Evolutionary conservation across 768 basidiomycete genomes (phyloP).

Genomic region (Leccinum uliginosum): DNA sequence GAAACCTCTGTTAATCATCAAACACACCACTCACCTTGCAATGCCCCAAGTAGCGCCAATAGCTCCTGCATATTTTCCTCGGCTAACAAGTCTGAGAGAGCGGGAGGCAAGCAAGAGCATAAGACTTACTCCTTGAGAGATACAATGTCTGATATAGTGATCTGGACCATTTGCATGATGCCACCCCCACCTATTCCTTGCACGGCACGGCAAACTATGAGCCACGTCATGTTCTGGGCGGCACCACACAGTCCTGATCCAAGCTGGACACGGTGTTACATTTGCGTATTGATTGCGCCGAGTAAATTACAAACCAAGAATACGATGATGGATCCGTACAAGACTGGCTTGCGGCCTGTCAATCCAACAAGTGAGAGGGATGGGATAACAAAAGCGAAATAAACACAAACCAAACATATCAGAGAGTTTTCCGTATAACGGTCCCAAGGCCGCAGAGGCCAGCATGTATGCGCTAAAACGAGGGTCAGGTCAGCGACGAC

Average conservation of each 20-base stretch:
- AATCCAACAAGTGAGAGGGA: neutral
- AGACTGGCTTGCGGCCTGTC: conserved; percentile 35
- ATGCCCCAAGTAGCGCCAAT: conserved; percentile 40
- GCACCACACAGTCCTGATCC: conserved; percentile 41
- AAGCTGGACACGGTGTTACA: conserved; percentile 16
- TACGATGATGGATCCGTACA: conserved; percentile 33
- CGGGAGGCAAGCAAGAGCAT: neutral
- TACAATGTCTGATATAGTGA: conserved; percentile 39
- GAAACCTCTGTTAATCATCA: neutral
- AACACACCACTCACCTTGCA: conserved; percentile 24
- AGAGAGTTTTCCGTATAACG: conserved; percentile 47
- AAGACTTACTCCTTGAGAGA: conserved; percentile 28
- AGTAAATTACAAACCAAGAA: conserved; percentile 31
- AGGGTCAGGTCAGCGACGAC: neutral
- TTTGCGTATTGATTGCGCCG: neutral
- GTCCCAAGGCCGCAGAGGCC: conserved; percentile 37
- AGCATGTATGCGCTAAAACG: conserved; percentile 42
- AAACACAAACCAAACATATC: conserved; percentile 33
- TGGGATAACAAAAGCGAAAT: neutral
- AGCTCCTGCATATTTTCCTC: conserved; percentile 37
- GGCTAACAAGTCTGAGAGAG: conserved; percentile 15
- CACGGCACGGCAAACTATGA: conserved; percentile 36
- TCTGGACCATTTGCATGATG: conserved; percentile 34
- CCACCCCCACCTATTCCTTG: conserved; percentile 44
- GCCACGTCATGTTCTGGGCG: conserved; percentile 41